Evolutionary conservation across 78 protist species (phyloP).

Genomic region (Capsaspora owczarzaki): DNA sequence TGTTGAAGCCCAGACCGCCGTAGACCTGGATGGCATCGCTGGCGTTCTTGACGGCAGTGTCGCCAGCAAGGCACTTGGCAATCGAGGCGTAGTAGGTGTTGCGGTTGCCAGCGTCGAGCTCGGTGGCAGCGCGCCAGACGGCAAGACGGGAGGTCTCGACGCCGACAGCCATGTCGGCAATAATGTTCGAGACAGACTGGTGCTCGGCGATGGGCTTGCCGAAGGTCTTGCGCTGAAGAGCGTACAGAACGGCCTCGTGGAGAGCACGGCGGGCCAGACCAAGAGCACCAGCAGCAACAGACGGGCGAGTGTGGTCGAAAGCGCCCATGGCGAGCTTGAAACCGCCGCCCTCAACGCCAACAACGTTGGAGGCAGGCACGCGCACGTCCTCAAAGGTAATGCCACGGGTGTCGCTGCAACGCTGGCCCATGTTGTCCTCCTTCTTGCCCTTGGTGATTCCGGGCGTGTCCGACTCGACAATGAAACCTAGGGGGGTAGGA

Average conservation of each 20-base stretch:
- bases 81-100: slow-evolving; percentile 35
- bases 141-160: slow-evolving; percentile 34
- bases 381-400: slow-evolving; percentile 41
- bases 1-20: neutral
- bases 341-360: slow-evolving; percentile 23
- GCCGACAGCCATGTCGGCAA: slow-evolving; percentile 51
- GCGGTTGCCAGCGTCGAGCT: slow-evolving; percentile 23
- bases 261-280: slow-evolving; percentile 46
- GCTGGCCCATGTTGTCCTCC: slow-evolving; percentile 66
- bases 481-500: slow-evolving; percentile 37
- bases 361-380: slow-evolving; percentile 33
- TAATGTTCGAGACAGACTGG: slow-evolving; percentile 21
- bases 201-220: slow-evolving; percentile 17
- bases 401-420: slow-evolving; percentile 54
- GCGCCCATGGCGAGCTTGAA: slow-evolving; percentile 36
- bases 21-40: slow-evolving; percentile 10
- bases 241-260: slow-evolving; percentile 34
- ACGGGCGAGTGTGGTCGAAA: slow-evolving; percentile 35
- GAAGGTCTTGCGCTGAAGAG: slow-evolving; percentile 29
- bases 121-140: slow-evolving; percentile 34
- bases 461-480: slow-evolving; percentile 42
- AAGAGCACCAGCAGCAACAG: slow-evolving; percentile 47
- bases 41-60: slow-evolving; percentile 34
- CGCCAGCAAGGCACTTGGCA: slow-evolving; percentile 38
- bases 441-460: slow-evolving; percentile 1